These are phyloP conservation scores for Zoysia japonica DNA, from an alignment of 176 grass and related monocot genomes.

Conservation along the genomic window DNA sequence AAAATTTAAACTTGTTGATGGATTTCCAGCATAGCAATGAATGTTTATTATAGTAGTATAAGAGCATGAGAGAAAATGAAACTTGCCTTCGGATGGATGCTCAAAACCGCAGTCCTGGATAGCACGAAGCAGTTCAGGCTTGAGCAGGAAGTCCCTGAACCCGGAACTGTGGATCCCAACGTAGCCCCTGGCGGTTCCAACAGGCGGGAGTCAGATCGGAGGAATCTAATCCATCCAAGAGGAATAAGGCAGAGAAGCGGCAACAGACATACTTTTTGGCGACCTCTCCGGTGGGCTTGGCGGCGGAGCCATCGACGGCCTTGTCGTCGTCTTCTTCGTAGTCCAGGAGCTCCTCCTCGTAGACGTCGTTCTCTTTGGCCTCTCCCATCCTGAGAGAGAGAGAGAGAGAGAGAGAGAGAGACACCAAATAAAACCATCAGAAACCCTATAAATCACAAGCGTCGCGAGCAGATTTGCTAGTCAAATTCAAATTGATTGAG, in stretches of 20 bases:
- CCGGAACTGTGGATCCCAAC: slow-evolving; percentile 99
- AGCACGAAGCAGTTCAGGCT: slow-evolving; percentile 91
- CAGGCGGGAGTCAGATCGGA: not conserved
- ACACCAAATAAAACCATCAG: not conserved
- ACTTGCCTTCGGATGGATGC: slow-evolving; percentile 97
- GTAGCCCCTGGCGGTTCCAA: slow-evolving; percentile 59
- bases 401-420: not conserved
- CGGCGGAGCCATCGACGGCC: slow-evolving; percentile 52
- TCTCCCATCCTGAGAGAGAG: slow-evolving; percentile 65
- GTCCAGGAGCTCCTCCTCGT: slow-evolving; percentile 77
- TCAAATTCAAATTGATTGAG: no score
- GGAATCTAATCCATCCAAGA: no score
- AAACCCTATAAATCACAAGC: not conserved
- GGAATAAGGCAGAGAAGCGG: no score
- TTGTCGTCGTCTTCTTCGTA: slow-evolving; percentile 89
- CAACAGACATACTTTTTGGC: slow-evolving; percentile 60
- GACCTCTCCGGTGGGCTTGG: slow-evolving; percentile 55
- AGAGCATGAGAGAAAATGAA: not conserved
- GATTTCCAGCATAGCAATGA: no score
- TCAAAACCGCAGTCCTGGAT: slow-evolving; percentile 98
- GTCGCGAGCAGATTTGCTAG: no score
- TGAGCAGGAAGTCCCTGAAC: slow-evolving; percentile 95
- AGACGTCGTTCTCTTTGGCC: slow-evolving; percentile 69
- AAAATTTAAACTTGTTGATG: no score
- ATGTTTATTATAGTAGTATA: not conserved